These are phyloP conservation scores for Beauveria medogensis DNA, from an alignment of 2,329 filamentous ascomycete genomes.

Conservation along the genomic window DNA sequence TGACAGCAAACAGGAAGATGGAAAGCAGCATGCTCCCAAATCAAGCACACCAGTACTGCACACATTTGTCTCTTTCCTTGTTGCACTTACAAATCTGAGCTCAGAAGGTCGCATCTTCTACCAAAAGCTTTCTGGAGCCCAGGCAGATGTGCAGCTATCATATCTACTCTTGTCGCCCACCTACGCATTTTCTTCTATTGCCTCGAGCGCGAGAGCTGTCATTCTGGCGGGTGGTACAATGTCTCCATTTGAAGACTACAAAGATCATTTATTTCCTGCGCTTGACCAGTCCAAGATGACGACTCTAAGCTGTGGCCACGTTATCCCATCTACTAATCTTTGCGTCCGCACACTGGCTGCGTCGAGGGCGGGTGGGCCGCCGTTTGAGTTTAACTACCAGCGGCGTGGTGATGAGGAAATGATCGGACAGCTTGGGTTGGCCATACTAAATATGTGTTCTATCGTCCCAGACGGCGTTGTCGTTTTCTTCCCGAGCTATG, in stretches of 20 bases:
- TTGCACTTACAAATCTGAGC: slow-evolving; percentile 80
- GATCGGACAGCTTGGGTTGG: slow-evolving; percentile 65
- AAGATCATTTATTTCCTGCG: slow-evolving; percentile 74
- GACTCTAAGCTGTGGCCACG: slow-evolving; percentile 88
- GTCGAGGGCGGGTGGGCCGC: slow-evolving; percentile 32
- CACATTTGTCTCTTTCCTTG: slow-evolving; percentile 54
- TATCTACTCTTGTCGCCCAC: slow-evolving; percentile 90
- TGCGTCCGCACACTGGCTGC: slow-evolving; percentile 63
- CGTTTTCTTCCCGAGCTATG: slow-evolving; percentile 92
- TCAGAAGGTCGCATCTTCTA: slow-evolving; percentile 60
- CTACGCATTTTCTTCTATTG: slow-evolving; percentile 81
- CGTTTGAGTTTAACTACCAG: slow-evolving; percentile 83
- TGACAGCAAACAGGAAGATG: slow-evolving; percentile 38
- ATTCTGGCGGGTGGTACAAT: slow-evolving; percentile 93
- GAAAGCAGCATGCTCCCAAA: slow-evolving; percentile 16
- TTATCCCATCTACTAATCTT: slow-evolving; percentile 76
- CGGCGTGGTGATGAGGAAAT: slow-evolving; percentile 61
- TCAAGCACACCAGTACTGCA: slow-evolving; percentile 44
- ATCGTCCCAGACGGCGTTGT: slow-evolving; percentile 83
- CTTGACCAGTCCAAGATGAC: slow-evolving; percentile 55
- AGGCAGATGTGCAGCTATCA: slow-evolving; percentile 53
- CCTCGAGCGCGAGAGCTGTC: slow-evolving; percentile 75
- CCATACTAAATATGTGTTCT: slow-evolving; percentile 62
- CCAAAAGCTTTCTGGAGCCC: slow-evolving; percentile 33
- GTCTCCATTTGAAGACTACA: slow-evolving; percentile 93